Base-by-base conservation (phyloP, 139 green algal species). In the Volvox africanus region DNA sequence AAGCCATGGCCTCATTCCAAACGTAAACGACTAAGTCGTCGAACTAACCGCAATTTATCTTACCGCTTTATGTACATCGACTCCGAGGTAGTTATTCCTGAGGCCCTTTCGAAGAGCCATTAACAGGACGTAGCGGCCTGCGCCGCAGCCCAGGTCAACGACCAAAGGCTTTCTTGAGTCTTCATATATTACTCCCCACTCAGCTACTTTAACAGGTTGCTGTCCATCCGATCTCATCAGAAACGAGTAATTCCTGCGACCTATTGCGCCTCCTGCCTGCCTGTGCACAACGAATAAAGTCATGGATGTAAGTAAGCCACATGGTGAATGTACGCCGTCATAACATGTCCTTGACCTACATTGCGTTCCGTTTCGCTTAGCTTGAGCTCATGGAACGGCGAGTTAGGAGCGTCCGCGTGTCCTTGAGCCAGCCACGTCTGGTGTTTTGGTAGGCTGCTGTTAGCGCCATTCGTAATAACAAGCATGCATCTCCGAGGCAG, bases 141-240 rank as follows among this genome's bases (percentile, higher is more conserved):
- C 94, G 30, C 95, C 96, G 87, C 92, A 97, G 35, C 96, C 96
- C 36, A 98, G 86, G 87, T 98, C 96, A 13, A 97, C 86, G 2
- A 94, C 78, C 33, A 98, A 93, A 13, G 96, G 96, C 11, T 69
- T 79, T 0, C 13, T 68, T 0, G 95, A 82, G 44, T 97, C 91
- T 0, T 50, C 87, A 86, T 93, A 98, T 2, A 93, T 82, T 0
- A 0, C 50, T 0, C 5, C 17, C 87, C 87, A 91, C 22, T 86
- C 76, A 16, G 86, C 32, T 21, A 20, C 2, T 9, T 78, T 50
- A 16, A 62, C 17, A 14, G 75, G 61, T 61, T 62, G 71, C 71
- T 90, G 69, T 1, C 30, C 44, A 0, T 33, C 6, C 2, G 55
- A 6, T 9, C 36, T 37, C 17, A 26, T 37, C 73, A 90, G 86